Conservation (phyloP, 1,284 basidiomycete species). For the Ustilago esculenta region DNA sequence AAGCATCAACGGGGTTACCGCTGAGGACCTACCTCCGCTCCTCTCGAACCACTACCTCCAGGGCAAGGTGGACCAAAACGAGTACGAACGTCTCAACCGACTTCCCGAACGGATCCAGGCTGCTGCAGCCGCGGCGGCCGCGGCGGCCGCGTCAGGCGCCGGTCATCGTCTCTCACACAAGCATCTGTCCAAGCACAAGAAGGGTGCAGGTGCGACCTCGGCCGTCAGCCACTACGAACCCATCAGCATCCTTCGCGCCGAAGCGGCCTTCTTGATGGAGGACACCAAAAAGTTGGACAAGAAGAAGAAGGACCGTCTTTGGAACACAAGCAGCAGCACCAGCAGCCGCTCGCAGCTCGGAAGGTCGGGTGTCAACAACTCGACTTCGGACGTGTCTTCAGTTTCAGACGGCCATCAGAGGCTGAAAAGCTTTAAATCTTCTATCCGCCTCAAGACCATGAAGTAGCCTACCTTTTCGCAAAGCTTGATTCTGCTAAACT, state of each 20-base stretch:
- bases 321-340: slow-evolving; percentile 3
- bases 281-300: slow-evolving; percentile 19
- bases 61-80: slow-evolving; percentile 20
- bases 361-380: neutral
- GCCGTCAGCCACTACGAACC: slow-evolving; percentile 22
- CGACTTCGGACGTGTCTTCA: slow-evolving; percentile 23
- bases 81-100: slow-evolving; percentile 33
- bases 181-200: slow-evolving; percentile 33
- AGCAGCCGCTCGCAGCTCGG: no score
- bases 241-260: slow-evolving; percentile 43
- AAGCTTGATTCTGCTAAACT: no score
- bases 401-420: slow-evolving; percentile 17
- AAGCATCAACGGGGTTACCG: slow-evolving; percentile 6
- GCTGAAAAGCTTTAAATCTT: slow-evolving; percentile 32
- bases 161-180: slow-evolving; percentile 18
- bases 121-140: slow-evolving; percentile 11
- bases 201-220: slow-evolving; percentile 1
- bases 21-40: slow-evolving; percentile 40
- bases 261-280: slow-evolving; percentile 34
- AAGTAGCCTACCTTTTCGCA: no score
- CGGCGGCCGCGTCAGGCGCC: neutral
- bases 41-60: slow-evolving; percentile 42
- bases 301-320: slow-evolving; percentile 24
- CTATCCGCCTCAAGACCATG: slow-evolving; percentile 27
- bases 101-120: slow-evolving; percentile 30